Base-by-base conservation (phyloP, 2,329 filamentous ascomycete genomes). In the Polytolypa hystricis region DNA sequence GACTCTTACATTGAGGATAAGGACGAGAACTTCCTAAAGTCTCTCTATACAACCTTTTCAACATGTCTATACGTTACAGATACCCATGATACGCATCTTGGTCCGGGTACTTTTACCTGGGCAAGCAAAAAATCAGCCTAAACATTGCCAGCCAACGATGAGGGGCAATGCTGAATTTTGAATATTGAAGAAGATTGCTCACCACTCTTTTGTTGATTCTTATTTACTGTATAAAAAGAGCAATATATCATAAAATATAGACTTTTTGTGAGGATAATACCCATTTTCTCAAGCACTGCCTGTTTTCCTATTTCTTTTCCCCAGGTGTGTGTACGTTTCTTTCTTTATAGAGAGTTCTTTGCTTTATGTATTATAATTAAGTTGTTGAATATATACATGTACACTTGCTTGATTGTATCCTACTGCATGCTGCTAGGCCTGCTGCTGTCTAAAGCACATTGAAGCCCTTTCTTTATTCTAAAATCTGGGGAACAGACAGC, bases 1-100 rank as follows among this genome's bases (percentile, higher is more conserved):
- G 60, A 67, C 19, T 59, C 69, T 37, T 77, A 77, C 56, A 41
- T 50, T 35, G 48, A 51, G 39, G 27, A 45, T 15, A 51, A 52
- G 39, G 51, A 60, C 9, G 49, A 57, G 33, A 61, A 58, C 16
- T 70, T 70, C 50, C 44, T 67, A 37, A 59, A 61, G 33, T 60
- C 62, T 37, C 56, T 71, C 31, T 67, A 65, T 64, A 50, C 51
- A 9, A 64, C 61, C 11, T 71, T 67, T 48, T 65, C 56, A 27
- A 57, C 54, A 33, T 67, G 65, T 57, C 64, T 66, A 42, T 71
- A 64, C 45, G 66, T 70, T 19, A 64, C 66, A 40, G 49, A 55
- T 9, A 19, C 15, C 27, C 27, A 30, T 10, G 23, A 26, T 26
- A 10, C 23, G 23, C 10, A 26, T 26, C 27, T 30, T 10, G 27